These are phyloP conservation scores for Amanita inopinata DNA, from an alignment of 768 basidiomycete genomes.

Conservation along the genomic window DNA sequence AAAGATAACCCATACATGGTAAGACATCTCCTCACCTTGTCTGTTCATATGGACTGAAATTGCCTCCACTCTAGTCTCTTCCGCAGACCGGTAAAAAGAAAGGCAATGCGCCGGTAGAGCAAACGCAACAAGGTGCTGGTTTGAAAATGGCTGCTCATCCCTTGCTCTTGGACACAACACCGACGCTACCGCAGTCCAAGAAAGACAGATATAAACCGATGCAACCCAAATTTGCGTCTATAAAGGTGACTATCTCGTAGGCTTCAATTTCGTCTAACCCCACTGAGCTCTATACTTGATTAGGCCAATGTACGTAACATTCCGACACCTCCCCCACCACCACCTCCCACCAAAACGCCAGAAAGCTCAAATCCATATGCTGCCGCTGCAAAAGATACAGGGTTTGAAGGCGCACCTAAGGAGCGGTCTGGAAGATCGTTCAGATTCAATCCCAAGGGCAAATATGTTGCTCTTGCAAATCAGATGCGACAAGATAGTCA, in stretches of 20 bases:
- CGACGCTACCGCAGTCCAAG: slow-evolving; percentile 55
- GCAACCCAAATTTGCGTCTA: slow-evolving; percentile 98
- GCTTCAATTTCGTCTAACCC: neutral
- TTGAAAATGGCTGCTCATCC: slow-evolving; percentile 90
- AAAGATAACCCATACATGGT: slow-evolving; percentile 90
- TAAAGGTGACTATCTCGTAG: slow-evolving; percentile 46
- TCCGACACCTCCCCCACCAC: slow-evolving; percentile 48
- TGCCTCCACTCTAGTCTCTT: slow-evolving; percentile 30
- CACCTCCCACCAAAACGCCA: slow-evolving; percentile 27
- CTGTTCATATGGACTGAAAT: neutral
- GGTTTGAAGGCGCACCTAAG: slow-evolving; percentile 65
- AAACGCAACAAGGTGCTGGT: slow-evolving; percentile 70
- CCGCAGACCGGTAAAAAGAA: slow-evolving; percentile 47
- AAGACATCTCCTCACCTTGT: slow-evolving; percentile 14
- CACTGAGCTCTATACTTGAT: neutral
- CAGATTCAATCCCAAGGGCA: slow-evolving; percentile 88
- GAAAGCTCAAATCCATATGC: slow-evolving; percentile 73
- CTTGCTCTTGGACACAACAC: slow-evolving; percentile 61
- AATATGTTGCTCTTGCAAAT: slow-evolving; percentile 69
- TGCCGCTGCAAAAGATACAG: slow-evolving; percentile 47
- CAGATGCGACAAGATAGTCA: slow-evolving; percentile 67
- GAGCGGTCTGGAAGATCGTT: slow-evolving; percentile 64
- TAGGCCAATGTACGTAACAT: slow-evolving; percentile 73
- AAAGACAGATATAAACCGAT: slow-evolving; percentile 96
- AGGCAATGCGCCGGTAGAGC: slow-evolving; percentile 36